Percentiles rank a stretch among this genome's conserved stretches.
phyloP scores from a whole-genome alignment of 768 basidiomycete genomes.

The Tylopilus intermedius region DNA sequence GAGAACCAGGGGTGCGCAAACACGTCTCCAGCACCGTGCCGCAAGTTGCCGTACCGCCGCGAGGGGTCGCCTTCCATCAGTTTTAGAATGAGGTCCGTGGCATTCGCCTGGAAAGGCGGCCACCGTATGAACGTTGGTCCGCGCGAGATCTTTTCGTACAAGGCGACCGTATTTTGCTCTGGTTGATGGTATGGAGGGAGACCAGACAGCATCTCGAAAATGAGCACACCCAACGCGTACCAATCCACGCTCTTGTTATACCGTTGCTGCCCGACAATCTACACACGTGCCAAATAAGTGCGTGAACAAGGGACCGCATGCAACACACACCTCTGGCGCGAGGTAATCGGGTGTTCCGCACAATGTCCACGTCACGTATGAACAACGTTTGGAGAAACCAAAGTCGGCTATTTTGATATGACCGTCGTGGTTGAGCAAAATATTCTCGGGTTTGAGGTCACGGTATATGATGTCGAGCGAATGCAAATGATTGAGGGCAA shows the following conservation, averaged over 20 bases:
- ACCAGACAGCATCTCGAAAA: conserved; percentile 97
- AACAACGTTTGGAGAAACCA: conserved; percentile 89
- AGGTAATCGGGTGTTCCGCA: conserved; percentile 97
- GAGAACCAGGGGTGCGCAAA: conserved; percentile 91
- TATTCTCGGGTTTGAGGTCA: conserved; percentile 96
- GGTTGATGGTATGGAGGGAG: conserved; percentile 91
- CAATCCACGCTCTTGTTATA: conserved; percentile 98
- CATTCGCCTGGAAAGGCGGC: conserved; percentile 70
- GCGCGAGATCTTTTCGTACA: conserved; percentile 87
- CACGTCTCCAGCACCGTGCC: conserved; percentile 84
- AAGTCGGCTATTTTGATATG: conserved; percentile 98
- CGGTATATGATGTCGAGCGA: conserved; percentile 88
- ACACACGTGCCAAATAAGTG: background rate
- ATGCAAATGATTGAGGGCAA: conserved; percentile 90
- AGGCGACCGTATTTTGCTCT: conserved; percentile 75
- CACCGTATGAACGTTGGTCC: conserved; percentile 74
- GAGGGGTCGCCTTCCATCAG: conserved; percentile 87
- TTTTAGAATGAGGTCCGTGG: conserved; percentile 84
- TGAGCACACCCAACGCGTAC: conserved; percentile 96
- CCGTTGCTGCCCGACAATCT: conserved; percentile 76
- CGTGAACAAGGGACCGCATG: conserved; percentile 14
- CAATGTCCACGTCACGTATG: conserved; percentile 87
- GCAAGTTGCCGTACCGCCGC: conserved; percentile 85
- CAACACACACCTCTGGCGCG: conserved; percentile 74
- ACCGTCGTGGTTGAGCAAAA: conserved; percentile 87